Percentiles rank a stretch among this genome's conserved stretches.
Conservation (phyloP, 306 rosid genomes). For the Betula pendula region DNA sequence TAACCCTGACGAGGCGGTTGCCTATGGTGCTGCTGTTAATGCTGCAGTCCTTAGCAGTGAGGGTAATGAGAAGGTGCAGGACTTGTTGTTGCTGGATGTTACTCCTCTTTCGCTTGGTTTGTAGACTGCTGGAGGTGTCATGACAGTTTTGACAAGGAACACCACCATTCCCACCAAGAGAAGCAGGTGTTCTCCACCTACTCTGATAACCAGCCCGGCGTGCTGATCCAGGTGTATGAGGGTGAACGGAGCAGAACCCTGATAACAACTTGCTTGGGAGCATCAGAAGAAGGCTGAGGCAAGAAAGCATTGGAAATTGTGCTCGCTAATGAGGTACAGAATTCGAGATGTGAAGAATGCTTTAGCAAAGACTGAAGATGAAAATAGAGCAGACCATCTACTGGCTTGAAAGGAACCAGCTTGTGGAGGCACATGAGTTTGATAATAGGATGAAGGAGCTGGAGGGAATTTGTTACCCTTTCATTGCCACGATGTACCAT, state of each 20-base stretch:
- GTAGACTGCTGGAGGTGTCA: neutral
- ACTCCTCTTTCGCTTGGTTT: neutral
- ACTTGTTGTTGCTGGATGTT: neutral
- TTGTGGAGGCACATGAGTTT: conserved; percentile 8
- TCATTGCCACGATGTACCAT: neutral
- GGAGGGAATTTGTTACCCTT: neutral
- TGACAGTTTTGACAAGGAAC: neutral
- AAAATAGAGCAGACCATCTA: conserved; percentile 6
- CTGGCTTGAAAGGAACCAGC: conserved; percentile 8
- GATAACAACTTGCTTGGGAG: conserved; percentile 47
- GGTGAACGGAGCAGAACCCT: conserved; percentile 4
- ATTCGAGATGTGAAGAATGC: conserved; percentile 13
- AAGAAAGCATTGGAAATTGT: neutral
- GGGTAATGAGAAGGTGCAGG: conserved; percentile 8
- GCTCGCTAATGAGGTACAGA: conserved; percentile 14
- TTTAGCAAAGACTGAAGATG: conserved; percentile 6
- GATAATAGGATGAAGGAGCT: conserved; percentile 7
- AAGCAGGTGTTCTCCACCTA: conserved; percentile 32
- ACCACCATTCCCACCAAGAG: neutral
- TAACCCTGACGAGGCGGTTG: conserved; percentile 47
- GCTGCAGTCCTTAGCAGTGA: conserved; percentile 37
- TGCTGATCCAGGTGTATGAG: conserved; percentile 12
- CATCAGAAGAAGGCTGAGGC: too few species aligned
- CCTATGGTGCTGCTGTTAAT: conserved; percentile 41
- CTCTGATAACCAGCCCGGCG: conserved; percentile 47